phyloP scores from a whole-genome alignment of 1,284 basidiomycete species.

The Apiotrichum siamense region DNA sequence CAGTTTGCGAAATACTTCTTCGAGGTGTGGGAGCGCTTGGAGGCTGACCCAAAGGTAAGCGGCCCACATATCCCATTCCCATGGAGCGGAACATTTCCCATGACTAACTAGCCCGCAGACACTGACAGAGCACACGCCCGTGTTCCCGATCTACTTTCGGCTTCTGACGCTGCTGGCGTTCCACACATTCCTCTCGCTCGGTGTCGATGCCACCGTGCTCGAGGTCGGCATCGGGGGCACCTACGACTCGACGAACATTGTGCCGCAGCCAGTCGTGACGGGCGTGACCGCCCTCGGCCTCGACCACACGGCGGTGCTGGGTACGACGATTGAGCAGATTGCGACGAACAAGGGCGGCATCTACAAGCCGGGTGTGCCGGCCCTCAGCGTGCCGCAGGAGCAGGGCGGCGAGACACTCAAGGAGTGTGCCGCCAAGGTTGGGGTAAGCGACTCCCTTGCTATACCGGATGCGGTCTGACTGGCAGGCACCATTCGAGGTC shows the following conservation, averaged over 20 bases:
- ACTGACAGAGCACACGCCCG: constrained; percentile 55
- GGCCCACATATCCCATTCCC: too few relatives aligned
- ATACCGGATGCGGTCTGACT: constrained; percentile 25
- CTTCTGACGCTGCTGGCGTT: constrained; percentile 89
- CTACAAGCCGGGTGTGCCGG: constrained; percentile 84
- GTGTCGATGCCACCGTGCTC: constrained; percentile 81
- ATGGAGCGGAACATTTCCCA: too few relatives aligned
- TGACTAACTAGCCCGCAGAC: constrained; percentile 26
- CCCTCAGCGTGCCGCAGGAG: constrained; percentile 70
- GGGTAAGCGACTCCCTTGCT: constrained; percentile 53
- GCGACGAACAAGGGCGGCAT: constrained; percentile 96
- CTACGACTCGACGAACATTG: constrained; percentile 94
- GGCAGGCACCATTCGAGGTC: constrained; percentile 36
- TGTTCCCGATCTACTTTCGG: constrained; percentile 81
- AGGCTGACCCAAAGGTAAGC: constrained; percentile 61
- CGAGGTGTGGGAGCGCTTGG: constrained; percentile 87
- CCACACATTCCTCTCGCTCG: constrained; percentile 70
- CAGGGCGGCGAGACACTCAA: constrained; percentile 64
- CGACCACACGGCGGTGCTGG: constrained; percentile 87
- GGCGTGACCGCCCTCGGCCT: constrained; percentile 87
- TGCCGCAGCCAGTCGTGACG: constrained; percentile 80
- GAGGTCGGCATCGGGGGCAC: constrained; percentile 96
- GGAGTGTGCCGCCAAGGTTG: constrained; percentile 60
- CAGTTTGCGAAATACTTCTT: constrained; percentile 90
- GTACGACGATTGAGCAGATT: constrained; percentile 83